Percentiles rank a stretch among this genome's conserved stretches.
Evolutionary conservation across 2,329 filamentous ascomycete genomes (phyloP).

Genomic region (Amesomyces nigricolor): DNA sequence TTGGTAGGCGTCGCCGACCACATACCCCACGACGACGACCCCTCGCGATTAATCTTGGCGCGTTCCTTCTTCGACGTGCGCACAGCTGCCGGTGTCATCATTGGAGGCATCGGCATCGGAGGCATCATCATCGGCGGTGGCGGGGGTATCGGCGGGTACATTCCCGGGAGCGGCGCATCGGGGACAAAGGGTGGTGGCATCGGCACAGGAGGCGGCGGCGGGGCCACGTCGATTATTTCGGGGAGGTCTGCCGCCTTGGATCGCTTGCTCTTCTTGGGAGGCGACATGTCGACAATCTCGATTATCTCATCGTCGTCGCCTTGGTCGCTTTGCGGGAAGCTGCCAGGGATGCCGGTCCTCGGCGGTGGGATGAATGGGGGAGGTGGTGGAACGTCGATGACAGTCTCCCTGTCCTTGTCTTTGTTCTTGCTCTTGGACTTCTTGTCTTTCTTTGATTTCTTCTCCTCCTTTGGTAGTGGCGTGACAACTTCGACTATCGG

Average conservation of each 20-base stretch:
- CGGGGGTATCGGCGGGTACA: conserved; percentile 41
- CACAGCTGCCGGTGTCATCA: conserved; percentile 30
- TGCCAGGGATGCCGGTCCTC: conserved; percentile 44
- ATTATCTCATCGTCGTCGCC: conserved; percentile 39
- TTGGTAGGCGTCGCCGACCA: conserved; percentile 55
- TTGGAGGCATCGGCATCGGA: conserved; percentile 24
- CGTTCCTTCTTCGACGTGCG: conserved; percentile 66
- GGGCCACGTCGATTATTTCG: conserved; percentile 32
- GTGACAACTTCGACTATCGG: conserved; percentile 15
- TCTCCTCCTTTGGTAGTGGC: conserved; percentile 33
- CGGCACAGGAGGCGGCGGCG: conserved; percentile 35
- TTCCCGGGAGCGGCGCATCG: conserved; percentile 38
- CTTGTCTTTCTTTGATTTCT: conserved; percentile 39
- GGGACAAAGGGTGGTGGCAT: conserved; percentile 43
- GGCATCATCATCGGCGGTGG: conserved; percentile 41
- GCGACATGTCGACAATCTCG: conserved; percentile 47
- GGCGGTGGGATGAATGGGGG: conserved; percentile 19
- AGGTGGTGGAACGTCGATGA: conserved; percentile 24
- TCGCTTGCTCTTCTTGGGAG: conserved; percentile 40
- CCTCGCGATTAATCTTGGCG: conserved; percentile 66
- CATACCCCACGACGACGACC: conserved; percentile 63
- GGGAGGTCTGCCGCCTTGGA: conserved; percentile 36
- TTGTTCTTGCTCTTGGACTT: conserved; percentile 28
- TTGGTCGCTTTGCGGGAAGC: conserved; percentile 48
- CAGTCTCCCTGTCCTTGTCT: conserved; percentile 27